Base-by-base conservation (phyloP, 768 basidiomycete species). In the Candolleomyces eurysporus region DNA sequence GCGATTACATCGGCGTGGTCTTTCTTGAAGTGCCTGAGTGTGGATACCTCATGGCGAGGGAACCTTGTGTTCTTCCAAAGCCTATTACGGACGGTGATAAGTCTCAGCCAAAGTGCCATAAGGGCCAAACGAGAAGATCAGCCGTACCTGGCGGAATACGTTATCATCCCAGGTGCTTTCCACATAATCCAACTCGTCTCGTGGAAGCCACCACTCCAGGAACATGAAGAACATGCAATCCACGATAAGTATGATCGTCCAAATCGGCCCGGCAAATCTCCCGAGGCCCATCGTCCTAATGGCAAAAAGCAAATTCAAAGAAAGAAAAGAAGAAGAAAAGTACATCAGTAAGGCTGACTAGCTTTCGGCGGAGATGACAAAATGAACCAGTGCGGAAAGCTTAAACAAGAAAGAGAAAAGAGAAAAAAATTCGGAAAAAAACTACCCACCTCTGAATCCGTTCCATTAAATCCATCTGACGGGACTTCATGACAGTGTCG, bases 181-280 rank as follows among this genome's bases (percentile, higher is more conserved):
- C 0, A 93, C 94, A 64, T 84, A 86, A 71, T 96, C 92, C 57
- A 97, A 75, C 59, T 87, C 79, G 21, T 89, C 84, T 50, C 88
- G 77, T 0, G 96, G 96, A 69, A 87, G 82, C 79, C 86, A 87
- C 87, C 86, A 91, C 67, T 97, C 94, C 4, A 99, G 78, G 53
- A 92, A 77, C 65, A 87, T 68, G 71, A 93, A 94, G 73, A 97
- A 96, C 8, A 96, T 72, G 69, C 93, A 94, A 67, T 95, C 90
- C 1, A 98, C 92, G 31, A 95, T 79, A 46, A 97, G 76, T 45
- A 98, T 98, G 64, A 89, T 85, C 9, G 91, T 88, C 67, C 94
- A 91, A 48, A 98, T 97, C 2, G 86, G 85, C 0, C 97, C 97
- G 9, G 87, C 92, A 50, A 93, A 87, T 0, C 82, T 83, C 0